A percentile compares a stretch with the other conserved stretches of the same genome.
phyloP scores from a whole-genome alignment of 164 flowering plant species.

The Echeveria elegans region DNA sequence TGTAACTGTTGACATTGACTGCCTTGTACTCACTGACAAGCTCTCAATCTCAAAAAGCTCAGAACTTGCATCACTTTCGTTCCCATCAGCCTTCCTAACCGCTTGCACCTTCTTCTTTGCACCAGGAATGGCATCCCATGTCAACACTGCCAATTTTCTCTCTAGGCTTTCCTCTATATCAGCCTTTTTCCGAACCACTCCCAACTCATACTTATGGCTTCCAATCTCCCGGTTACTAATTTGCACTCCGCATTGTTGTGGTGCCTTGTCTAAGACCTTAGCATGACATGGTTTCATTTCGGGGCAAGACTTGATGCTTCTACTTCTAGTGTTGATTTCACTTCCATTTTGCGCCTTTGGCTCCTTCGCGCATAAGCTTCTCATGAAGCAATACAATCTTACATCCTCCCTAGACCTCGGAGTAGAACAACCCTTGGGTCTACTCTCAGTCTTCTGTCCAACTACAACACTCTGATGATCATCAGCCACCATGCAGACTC shows the following conservation, averaged over 20 bases:
- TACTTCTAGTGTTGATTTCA: neutral
- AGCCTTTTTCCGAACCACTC: neutral
- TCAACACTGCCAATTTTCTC: neutral
- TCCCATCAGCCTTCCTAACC: neutral
- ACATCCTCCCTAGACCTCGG: neutral
- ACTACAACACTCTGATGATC: neutral
- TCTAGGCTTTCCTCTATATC: slow-evolving; percentile 3
- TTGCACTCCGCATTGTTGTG: neutral
- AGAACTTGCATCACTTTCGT: slow-evolving; percentile 3
- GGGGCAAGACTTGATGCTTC: neutral
- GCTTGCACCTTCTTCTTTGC: neutral
- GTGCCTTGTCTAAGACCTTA: neutral
- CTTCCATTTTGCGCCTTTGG: neutral
- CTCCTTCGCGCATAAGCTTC: neutral
- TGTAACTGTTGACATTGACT: neutral
- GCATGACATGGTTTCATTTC: neutral
- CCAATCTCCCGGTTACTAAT: neutral
- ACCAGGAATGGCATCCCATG: slow-evolving; percentile 5
- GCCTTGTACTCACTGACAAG: slow-evolving; percentile 1
- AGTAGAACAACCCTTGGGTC: neutral
- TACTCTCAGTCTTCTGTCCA: neutral
- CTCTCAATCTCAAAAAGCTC: slow-evolving; percentile 4
- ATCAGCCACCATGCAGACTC: neutral
- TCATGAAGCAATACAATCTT: neutral
- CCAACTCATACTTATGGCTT: neutral